phyloP scores from a whole-genome alignment of 2,329 filamentous ascomycete species.

The Diplodia intermedia region DNA sequence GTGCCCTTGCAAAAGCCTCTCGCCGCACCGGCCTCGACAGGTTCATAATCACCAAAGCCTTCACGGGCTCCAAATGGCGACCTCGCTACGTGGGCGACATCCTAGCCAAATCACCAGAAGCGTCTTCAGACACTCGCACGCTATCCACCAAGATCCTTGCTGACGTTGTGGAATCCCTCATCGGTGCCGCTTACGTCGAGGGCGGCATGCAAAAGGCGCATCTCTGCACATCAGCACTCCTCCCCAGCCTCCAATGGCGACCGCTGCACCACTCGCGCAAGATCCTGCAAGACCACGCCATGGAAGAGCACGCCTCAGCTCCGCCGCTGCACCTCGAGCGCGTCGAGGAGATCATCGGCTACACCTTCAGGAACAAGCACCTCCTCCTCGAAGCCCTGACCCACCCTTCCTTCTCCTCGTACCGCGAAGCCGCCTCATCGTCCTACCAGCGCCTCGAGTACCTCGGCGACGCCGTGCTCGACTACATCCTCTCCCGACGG shows the following conservation, averaged over 20 bases:
- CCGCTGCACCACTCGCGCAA: conserved; percentile 41
- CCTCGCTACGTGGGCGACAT: conserved; percentile 65
- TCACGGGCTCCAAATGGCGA: conserved; percentile 75
- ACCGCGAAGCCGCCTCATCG: conserved; percentile 53
- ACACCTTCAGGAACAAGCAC: conserved; percentile 70
- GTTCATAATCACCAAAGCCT: conserved; percentile 73
- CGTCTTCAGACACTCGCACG: background rate
- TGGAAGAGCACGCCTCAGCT: conserved; percentile 9
- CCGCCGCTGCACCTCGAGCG: conserved; percentile 40
- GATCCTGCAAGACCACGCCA: conserved; percentile 38
- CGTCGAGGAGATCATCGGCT: conserved; percentile 72
- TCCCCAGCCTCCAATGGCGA: conserved; percentile 65
- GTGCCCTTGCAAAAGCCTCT: conserved; percentile 71
- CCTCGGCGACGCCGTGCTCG: conserved; percentile 83
- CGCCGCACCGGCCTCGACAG: conserved; percentile 69
- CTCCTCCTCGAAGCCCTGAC: conserved; percentile 82
- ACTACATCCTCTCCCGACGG: conserved; percentile 73
- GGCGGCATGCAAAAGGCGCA: conserved; percentile 71
- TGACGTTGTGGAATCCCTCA: conserved; percentile 84
- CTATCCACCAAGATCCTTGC: conserved; percentile 79
- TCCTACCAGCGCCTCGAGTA: conserved; percentile 83
- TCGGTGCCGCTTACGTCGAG: conserved; percentile 76
- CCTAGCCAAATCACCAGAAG: conserved; percentile 35
- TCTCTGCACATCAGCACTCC: conserved; percentile 65
- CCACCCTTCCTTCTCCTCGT: conserved; percentile 67